Evolutionary conservation across 345 rosid species (phyloP), one percentile per base, ranked within the genome.

Genomic region (Microcos paniculata): DNA sequence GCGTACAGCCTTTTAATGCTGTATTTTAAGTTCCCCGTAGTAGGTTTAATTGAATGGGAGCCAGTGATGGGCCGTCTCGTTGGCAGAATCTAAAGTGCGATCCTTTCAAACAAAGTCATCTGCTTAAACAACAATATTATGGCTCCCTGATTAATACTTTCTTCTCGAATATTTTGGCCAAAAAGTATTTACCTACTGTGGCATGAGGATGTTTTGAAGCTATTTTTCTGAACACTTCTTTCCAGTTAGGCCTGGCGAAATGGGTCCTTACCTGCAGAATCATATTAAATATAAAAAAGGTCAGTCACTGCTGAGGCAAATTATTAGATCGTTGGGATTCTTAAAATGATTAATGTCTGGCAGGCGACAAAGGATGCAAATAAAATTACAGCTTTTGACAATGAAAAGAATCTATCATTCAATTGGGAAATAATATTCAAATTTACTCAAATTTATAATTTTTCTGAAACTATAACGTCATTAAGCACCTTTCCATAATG

Each of bases 241-340:
- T 92, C 99, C 99, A 93, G 73, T 96, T 85, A 9, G 99, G 99
- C 82, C 98, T 92, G 43, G 98, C 98, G 78, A 96, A 93, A 79
- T 96, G 99, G 57, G 98, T 96, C 77, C 96, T 86, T 56, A 93
- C 97, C 99, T 96, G 90, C 74, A 82, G 14, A 28, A 70, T 6
- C 45, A 9, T 19, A 70, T 70, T 12, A 51, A 28, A 31, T 31
- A 51, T 51, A 18, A 69, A 69, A 42, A 69, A 43, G 43, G 28
- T 51, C 19, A 69, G 43, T 30, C 63, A 58, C 64, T 30, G 10
- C 64, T 61, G 26, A 69, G 31, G 7, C n/a, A 49, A 19, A n/a
- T 46, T 15, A 28, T 28, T 26, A 21, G 19, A 30, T 30, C 30
- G 24, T 19, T 19, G 30, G 35, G 1, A 30, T 8, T 1, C 6